These are phyloP conservation scores for Wickerhamia fluorescens DNA, from an alignment of 805 yeast species.

Conservation along the genomic window DNA sequence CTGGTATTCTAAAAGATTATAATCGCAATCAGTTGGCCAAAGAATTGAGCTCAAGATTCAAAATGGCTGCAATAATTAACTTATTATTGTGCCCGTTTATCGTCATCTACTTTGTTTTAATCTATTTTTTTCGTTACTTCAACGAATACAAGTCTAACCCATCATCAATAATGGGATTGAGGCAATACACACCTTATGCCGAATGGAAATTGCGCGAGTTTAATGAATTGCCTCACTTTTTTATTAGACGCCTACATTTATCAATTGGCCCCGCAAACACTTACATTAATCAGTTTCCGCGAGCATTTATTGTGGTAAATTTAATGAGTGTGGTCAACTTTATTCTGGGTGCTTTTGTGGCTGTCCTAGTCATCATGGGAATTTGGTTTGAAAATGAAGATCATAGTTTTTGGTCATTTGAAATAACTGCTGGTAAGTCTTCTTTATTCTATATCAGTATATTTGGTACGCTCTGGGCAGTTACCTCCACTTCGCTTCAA, in stretches of 20 bases:
- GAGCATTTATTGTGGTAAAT: slow-evolving; percentile 44
- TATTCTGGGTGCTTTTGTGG: slow-evolving; percentile 81
- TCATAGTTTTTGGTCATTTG: slow-evolving; percentile 76
- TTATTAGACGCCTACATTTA: slow-evolving; percentile 67
- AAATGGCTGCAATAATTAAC: slow-evolving; percentile 82
- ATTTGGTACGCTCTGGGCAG: slow-evolving; percentile 83
- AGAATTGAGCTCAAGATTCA: slow-evolving; percentile 72
- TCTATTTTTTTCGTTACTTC: slow-evolving; percentile 85
- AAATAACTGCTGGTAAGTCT: slow-evolving; percentile 72
- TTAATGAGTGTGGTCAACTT: slow-evolving; percentile 41
- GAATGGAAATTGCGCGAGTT: slow-evolving; percentile 94
- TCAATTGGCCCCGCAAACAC: slow-evolving; percentile 75
- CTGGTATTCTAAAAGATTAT: slow-evolving; percentile 60
- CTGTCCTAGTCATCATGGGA: slow-evolving; percentile 62
- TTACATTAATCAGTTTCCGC: slow-evolving; percentile 89
- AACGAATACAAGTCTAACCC: slow-evolving; percentile 91
- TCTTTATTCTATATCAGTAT: slow-evolving; percentile 83
- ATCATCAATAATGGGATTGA: slow-evolving; percentile 53
- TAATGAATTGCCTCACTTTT: slow-evolving; percentile 87
- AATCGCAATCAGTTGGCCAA: slow-evolving; percentile 59
- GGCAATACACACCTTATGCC: slow-evolving; percentile 91
- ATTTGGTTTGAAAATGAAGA: slow-evolving; percentile 78
- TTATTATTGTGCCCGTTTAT: slow-evolving; percentile 79
- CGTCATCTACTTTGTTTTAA: slow-evolving; percentile 71
- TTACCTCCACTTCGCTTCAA: slow-evolving; percentile 59